A percentile compares a stretch with the other conserved stretches of the same genome.
Conservation (phyloP, 306 rosid genomes). For the Glycine soja region DNA sequence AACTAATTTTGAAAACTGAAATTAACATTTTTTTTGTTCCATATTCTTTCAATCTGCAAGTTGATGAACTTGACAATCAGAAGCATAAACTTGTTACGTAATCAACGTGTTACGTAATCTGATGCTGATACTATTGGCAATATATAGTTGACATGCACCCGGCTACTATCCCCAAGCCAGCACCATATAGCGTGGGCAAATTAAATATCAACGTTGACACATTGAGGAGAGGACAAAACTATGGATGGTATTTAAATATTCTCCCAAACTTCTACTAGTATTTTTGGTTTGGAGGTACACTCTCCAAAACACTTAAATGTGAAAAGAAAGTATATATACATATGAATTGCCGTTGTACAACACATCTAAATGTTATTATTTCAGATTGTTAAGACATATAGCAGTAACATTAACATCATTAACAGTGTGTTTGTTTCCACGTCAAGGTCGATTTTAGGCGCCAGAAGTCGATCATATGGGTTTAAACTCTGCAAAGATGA, state of each 20-base stretch:
- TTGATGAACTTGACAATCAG: slow-evolving; percentile 40
- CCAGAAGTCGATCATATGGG: too few species aligned
- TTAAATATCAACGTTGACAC: background rate
- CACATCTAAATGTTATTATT: too few species aligned
- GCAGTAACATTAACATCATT: too few species aligned
- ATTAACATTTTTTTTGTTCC: background rate
- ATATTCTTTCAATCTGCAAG: slow-evolving; percentile 29
- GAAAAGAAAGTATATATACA: too few species aligned
- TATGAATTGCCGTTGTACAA: too few species aligned
- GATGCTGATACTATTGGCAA: background rate
- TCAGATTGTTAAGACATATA: too few species aligned
- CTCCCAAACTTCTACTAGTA: background rate
- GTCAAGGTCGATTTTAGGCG: too few species aligned
- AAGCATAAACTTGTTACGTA: slow-evolving; percentile 21
- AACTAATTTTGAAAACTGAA: background rate
- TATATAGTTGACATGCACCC: background rate
- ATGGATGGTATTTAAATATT: background rate
- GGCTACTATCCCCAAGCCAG: background rate
- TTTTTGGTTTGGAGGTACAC: background rate
- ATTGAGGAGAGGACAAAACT: background rate
- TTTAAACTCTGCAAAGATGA: too few species aligned
- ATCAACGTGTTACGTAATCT: background rate
- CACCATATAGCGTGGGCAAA: background rate
- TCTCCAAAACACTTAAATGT: background rate
- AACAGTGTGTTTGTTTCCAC: too few species aligned